Percentiles rank a stretch among this genome's conserved stretches.
Evolutionary conservation across 208 protist species (phyloP).

Genomic region (Phytomonas serpens): DNA sequence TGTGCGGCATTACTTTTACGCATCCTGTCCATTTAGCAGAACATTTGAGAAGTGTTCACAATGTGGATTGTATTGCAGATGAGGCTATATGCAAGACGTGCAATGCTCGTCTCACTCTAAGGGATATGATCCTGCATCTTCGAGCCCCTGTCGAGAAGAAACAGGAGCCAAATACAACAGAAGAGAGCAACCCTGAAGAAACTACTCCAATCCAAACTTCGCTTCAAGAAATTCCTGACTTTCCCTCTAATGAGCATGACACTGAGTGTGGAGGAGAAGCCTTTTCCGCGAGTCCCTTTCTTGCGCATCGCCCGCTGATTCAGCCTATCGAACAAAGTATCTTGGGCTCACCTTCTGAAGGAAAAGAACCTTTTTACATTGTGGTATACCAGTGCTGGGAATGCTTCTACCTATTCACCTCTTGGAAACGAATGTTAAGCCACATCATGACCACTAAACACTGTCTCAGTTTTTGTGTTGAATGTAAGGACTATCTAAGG

Average conservation of each 20-base stretch:
- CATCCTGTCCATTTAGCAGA: conserved; percentile 40
- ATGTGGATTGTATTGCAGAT: conserved; percentile 26
- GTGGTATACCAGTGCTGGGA: conserved; percentile 65
- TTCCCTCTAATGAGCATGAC: background rate
- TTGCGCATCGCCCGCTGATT: conserved; percentile 15
- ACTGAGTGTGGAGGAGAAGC: conserved; percentile 9
- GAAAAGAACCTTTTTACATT: conserved; percentile 23
- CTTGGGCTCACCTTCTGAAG: background rate
- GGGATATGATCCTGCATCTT: conserved; percentile 35
- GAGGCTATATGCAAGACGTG: conserved; percentile 39
- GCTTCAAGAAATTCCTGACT: background rate
- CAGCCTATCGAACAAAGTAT: background rate
- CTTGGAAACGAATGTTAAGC: conserved; percentile 29
- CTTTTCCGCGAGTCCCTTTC: conserved; percentile 15
- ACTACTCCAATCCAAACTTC: background rate
- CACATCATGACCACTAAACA: conserved; percentile 35
- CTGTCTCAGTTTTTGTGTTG: conserved; percentile 31
- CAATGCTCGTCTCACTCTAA: conserved; percentile 18
- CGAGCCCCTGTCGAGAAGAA: conserved; percentile 17
- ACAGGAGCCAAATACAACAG: background rate
- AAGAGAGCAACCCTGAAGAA: background rate
- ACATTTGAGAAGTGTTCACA: conserved; percentile 47
- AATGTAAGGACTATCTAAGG: conserved; percentile 11
- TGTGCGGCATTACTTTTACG: conserved; percentile 53
- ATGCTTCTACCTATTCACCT: conserved; percentile 47